Base-by-base conservation (phyloP, 2,329 filamentous ascomycete genomes). In the Metarhizium brunneum region DNA sequence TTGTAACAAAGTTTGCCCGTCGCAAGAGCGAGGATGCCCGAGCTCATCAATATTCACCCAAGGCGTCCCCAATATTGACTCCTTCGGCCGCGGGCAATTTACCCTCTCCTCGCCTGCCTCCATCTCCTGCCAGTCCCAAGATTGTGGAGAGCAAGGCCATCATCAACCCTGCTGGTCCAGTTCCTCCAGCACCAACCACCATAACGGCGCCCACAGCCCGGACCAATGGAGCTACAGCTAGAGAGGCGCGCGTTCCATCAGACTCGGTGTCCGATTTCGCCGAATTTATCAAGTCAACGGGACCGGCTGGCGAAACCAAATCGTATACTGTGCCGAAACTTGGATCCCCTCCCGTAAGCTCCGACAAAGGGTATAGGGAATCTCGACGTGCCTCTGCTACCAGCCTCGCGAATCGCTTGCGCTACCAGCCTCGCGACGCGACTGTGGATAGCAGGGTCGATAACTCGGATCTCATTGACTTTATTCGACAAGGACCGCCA, bases 401-500 rank as follows among this genome's bases (percentile, higher is more conserved):
- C 18, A 72, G 71, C 54, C 77, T 51, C 47, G n/a, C 54, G 50
- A 54, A 68, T 58, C 75, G 79, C 56, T 75, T 73, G 50, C 82
- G 81, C 57, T 78, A 87, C 50, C 81, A 87, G 69, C 85, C 92
- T 56, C 87, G 90, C 51, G 85, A 90, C 58, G 83, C 89, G 42
- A 77, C 79, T 47, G 79, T 84, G 16, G 79, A 84, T 52, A 75
- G 74, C 56, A 78, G 77, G 53, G 83, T 83, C 52, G 85, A 86
- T 60, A 95, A 86, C 56, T 88, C 89, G 13, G 94, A 96, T 58
- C 75, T 99, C 56, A 96, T 96, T 61, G 92, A 97, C 67, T 97
- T 99, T 69, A 95, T 99, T 61, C 86, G 92, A 49, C 86, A 90
- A 66, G 92, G 92, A 1, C 91, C 91, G 3, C 86, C 88, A 0